Evolutionary conservation across 164 flowering plant species (phyloP), one percentile per base, ranked within the genome.

Genomic region (Malania oleifera): DNA sequence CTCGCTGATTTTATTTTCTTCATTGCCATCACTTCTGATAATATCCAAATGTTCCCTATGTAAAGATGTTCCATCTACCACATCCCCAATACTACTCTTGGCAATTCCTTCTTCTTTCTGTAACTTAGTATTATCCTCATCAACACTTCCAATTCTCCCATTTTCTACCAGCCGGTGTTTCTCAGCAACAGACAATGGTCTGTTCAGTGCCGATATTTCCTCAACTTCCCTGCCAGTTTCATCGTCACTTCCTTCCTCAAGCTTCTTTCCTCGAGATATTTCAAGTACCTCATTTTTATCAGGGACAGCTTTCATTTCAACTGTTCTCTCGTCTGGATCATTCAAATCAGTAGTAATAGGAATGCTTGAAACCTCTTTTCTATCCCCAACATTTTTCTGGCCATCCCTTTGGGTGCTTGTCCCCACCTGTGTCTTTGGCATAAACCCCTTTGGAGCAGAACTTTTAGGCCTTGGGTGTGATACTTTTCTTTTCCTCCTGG

Each of bases 401-500:
- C 73, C 84, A 67, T 56, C 78, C 76, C 71, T 84, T 62, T 75
- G 86, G 22, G 70, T 60, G 63, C 77, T 76, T 11, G 71, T 70
- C 59, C 77, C 80, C 14, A 69, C 68, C 7, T 71, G 82, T 14
- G 75, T 51, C 74, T 74, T 87, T 23, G 87, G 86, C 40, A 37
- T 13, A 56, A 75, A 80, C 47, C 89, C 91, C 68, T 81, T 82
- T 0, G 82, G 63, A 39, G 77, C 24, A 63, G 91, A 60, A 26
- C 77, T 75, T 69, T 67, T 78, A n/a, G 79, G 45, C 72, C 77
- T 76, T 7, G 93, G 49, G 29, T 65, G 57, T 9, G 80, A 70
- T 47, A 56, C 52, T 75, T 75, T 89, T 64, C 76, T 79, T 11
- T 59, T 78, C 73, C 76, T 84, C 77, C 77, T 82, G 18, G 95